A percentile compares a stretch with the other conserved stretches of the same genome.
These are phyloP conservation scores for Dactylorhiza incarnata DNA, from an alignment of 106 monocot genomes.

Conservation along the genomic window DNA sequence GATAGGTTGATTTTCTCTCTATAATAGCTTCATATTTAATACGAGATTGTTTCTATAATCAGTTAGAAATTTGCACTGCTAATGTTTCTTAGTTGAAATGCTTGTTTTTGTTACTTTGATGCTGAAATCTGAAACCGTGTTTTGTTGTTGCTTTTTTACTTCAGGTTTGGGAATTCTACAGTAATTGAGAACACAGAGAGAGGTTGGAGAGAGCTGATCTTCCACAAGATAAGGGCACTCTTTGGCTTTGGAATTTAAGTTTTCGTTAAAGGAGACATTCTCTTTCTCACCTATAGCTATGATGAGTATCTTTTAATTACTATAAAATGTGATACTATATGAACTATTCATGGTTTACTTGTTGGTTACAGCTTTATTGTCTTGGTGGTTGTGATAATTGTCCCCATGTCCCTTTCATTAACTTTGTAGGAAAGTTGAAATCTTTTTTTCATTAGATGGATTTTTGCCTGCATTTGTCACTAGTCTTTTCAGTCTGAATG, in stretches of 20 bases:
- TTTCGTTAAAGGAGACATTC: conserved; percentile 1
- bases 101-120: neutral
- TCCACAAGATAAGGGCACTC: conserved; percentile 80
- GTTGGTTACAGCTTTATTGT: neutral
- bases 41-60: neutral
- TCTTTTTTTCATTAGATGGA: neutral
- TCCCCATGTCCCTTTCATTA: neutral
- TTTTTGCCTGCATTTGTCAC: neutral
- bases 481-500: neutral
- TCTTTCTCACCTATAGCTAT: neutral
- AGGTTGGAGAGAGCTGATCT: conserved; percentile 97
- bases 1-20: conserved; percentile 41
- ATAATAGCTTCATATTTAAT: neutral
- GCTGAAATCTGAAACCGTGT: neutral
- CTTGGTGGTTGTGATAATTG: neutral
- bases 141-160: conserved; percentile 1
- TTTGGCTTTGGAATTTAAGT: conserved; percentile 89
- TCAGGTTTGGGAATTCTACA: conserved; percentile 81
- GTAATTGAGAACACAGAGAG: conserved; percentile 96
- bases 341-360: neutral
- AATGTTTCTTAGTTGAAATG: neutral
- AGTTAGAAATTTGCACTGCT: neutral
- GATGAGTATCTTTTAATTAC: neutral
- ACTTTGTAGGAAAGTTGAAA: neutral
- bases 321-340: neutral